Evolutionary conservation across 2,329 filamentous ascomycete genomes (phyloP), one percentile per base, ranked within the genome.

Genomic region (Camillea tinctor): DNA sequence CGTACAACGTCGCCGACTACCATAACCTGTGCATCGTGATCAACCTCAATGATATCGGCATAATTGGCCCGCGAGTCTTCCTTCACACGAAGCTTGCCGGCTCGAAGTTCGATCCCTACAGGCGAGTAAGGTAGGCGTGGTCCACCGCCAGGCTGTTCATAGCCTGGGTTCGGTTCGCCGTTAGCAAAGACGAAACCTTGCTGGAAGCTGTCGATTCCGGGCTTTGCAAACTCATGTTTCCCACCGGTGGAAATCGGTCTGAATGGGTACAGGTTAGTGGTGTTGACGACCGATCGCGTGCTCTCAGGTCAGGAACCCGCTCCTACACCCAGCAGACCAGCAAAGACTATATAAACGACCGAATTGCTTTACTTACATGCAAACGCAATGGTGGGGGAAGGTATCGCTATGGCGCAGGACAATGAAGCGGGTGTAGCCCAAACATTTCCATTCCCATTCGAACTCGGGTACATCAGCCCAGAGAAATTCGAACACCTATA

Each of bases 361-460:
- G 36, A 44, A 61, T 53, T 50, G 54, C 20, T 59, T 60, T 40
- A 72, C 73, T 72, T 70, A 75, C 73, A 75, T 74, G 70, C 73
- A 75, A 54, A 69, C 69, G 55, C 72, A 74, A 52, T 74, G 70
- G 53, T 72, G 71, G 56, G 73, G 73, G 58, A 73, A 75, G 30
- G 67, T 71, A 56, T 75, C 72, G 62, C 69, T 74, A 66, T 75
- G 73, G 56, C 73, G 72, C 20, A 75, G 70, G 52, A 75, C 73
- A 23, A 75, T 74, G 65, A 75, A 75, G 13, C 72, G 72, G 48
- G 67, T 69, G 63, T 75, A 75, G 13, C 73, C 73, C 20, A 75
- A 68, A 57, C 73, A 75, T 67, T 75, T 75, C 73, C 73, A 75
- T 62, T 75, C 73, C 71, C 73, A 75, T 51, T 74, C 70, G 44